These are phyloP conservation scores for Fraxinus floribunda DNA, from an alignment of 305 asterid genomes.

Conservation along the genomic window DNA sequence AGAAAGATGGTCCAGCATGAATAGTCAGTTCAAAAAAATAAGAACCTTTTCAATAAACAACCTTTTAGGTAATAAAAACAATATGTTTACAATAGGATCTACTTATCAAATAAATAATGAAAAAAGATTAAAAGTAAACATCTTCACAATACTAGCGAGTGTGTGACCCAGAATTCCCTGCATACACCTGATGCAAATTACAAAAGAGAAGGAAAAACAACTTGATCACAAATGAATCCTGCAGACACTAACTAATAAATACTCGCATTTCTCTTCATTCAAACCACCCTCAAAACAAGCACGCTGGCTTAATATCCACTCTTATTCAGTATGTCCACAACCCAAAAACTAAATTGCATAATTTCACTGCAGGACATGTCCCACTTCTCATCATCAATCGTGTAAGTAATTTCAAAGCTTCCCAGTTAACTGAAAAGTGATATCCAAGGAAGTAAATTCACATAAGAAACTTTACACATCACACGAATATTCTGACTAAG, in stretches of 20 bases:
- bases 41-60: not conserved
- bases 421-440: not conserved
- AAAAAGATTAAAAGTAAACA: not conserved
- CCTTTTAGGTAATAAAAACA: not conserved
- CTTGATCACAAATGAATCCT: not conserved
- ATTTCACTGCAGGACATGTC: not conserved
- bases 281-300: constrained; percentile 1
- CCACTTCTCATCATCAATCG: constrained; percentile 4
- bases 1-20: not conserved
- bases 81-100: not conserved
- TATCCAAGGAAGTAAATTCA: not conserved
- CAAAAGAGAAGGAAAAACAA: not conserved
- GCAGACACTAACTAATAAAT: not conserved
- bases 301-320: not conserved
- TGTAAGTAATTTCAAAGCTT: not conserved
- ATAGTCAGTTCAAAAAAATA: not conserved
- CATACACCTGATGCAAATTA: not conserved
- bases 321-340: not conserved
- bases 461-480: not conserved
- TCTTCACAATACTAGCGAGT: not conserved
- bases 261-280: not conserved
- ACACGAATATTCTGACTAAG: not conserved
- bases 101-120: not conserved
- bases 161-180: not conserved
- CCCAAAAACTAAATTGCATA: not conserved